Evolutionary conservation across 2,329 filamentous ascomycete species (phyloP), one percentile per base, ranked within the genome.

Genomic region (Trichoderma sp.): DNA sequence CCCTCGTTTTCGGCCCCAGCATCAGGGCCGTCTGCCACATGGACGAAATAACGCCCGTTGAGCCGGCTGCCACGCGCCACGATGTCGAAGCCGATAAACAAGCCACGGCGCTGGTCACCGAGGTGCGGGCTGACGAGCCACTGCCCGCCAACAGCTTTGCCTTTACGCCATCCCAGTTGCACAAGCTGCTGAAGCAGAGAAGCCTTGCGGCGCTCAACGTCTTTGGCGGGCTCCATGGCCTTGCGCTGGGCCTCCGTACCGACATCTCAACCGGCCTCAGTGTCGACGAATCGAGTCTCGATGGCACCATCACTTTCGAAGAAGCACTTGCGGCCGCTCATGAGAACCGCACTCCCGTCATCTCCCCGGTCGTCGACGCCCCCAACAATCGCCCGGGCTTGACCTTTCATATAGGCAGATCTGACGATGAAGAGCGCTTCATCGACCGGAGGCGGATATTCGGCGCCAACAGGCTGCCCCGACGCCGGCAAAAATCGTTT

Each of bases 361-460:
- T 77, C n/a, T 64, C 56, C 2, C 70, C 60, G 35, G 69, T 58
- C 56, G 69, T 58, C 56, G 71, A 69, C 27, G 68, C 72, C 2
- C 74, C 72, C 5, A 70, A 73, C 49, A 65, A 74, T 11, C 72
- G 72, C 13, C 70, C 74, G 21, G 70, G 73, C 27, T 75, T 77
- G 33, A 76, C 77, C 4, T 75, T 79, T 3, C 77, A 74, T 16
- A 59, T 49, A 27, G 67, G 76, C 14, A 77, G 78, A 35, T 72
- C 72, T 40, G 70, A 71, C 56, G 72, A 76, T 49, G 70, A 71
- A 58, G 72, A 76, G 29, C 72, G 73, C 52, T 80, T 76, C 53
- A 70, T 76, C 24, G 92, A 94, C 74, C 88, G 92, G 27, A 91
- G 87, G 75, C 88, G 90, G 43, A 83, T 94, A 8, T 94, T 88